phyloP scores from a whole-genome alignment of 2,329 filamentous ascomycete species.

The Periconia sp. region DNA sequence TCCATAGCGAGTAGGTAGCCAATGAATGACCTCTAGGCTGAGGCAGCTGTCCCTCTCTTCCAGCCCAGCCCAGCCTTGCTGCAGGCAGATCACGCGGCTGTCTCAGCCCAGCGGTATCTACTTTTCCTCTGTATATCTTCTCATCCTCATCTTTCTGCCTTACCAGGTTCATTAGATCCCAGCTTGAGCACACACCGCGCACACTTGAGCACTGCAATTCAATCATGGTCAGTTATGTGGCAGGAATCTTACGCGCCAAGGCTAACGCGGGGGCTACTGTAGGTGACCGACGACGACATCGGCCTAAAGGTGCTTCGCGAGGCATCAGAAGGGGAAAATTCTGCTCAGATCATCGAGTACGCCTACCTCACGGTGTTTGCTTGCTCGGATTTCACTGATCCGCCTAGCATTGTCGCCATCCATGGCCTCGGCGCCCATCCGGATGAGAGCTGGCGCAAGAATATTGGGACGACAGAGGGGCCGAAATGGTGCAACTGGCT shows the following conservation, averaged over 20 bases:
- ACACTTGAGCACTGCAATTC: background rate
- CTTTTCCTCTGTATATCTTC: slow-evolving; percentile 1
- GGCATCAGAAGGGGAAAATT: slow-evolving; percentile 18
- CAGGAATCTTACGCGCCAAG: slow-evolving; percentile 7
- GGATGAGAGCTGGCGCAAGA: slow-evolving; percentile 37
- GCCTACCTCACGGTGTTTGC: too few species aligned
- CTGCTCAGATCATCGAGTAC: slow-evolving; percentile 21
- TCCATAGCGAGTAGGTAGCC: background rate
- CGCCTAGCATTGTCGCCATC: slow-evolving; percentile 31
- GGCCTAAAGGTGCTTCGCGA: slow-evolving; percentile 28
- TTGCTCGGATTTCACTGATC: too few species aligned
- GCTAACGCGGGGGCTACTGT: slow-evolving; percentile 17
- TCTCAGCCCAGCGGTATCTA: slow-evolving; percentile 10
- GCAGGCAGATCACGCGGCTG: slow-evolving; percentile 7
- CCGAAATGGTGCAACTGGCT: slow-evolving; percentile 33
- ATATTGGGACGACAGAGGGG: slow-evolving; percentile 23
- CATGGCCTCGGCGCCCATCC: slow-evolving; percentile 36
- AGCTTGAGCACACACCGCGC: too few species aligned
- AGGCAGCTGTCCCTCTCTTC: too few species aligned
- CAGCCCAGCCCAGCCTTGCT: slow-evolving; percentile 10
- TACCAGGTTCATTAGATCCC: slow-evolving; percentile 1
- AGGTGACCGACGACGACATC: slow-evolving; percentile 25
- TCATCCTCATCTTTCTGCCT: slow-evolving; percentile 1
- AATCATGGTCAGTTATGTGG: slow-evolving; percentile 14
- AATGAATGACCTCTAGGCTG: too few species aligned